These are phyloP conservation scores for Curvularia spicifera DNA, from an alignment of 2,329 filamentous ascomycete species.

Conservation along the genomic window DNA sequence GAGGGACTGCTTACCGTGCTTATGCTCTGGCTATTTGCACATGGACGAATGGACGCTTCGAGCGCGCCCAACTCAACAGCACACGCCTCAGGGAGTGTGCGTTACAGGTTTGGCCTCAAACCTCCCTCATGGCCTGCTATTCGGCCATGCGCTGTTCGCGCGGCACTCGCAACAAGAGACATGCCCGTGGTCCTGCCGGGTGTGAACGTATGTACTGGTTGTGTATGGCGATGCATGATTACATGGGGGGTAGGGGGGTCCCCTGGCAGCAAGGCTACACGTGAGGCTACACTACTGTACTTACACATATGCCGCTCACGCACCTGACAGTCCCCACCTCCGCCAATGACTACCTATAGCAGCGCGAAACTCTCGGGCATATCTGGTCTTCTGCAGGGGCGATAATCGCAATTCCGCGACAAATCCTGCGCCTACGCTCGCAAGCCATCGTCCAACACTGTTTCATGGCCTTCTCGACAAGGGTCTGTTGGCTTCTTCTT, in stretches of 20 bases:
- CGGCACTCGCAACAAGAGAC: conserved; percentile 9
- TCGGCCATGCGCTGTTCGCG: conserved; percentile 16
- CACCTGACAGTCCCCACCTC: conserved; percentile 27
- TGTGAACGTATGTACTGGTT: neutral
- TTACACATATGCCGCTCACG: conserved; percentile 29
- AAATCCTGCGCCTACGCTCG: conserved; percentile 3
- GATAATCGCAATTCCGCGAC: conserved; percentile 15
- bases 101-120: conserved; percentile 9
- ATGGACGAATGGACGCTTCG: conserved; percentile 32
- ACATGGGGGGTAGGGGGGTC: conserved; percentile 3
- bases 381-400: conserved; percentile 23
- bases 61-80: conserved; percentile 13
- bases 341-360: conserved; percentile 23
- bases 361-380: conserved; percentile 21
- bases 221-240: conserved; percentile 8
- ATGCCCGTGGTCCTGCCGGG: conserved; percentile 17
- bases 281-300: neutral
- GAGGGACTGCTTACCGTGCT: conserved; percentile 45
- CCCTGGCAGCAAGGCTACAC: conserved; percentile 19
- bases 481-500: conserved; percentile 8
- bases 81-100: conserved; percentile 19
- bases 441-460: conserved; percentile 13
- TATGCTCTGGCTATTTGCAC: conserved; percentile 35
- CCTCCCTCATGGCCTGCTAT: conserved; percentile 16
- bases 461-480: conserved; percentile 11